phyloP scores from a whole-genome alignment of 2,329 filamentous ascomycete genomes.

The Leptographium radiaticola region DNA sequence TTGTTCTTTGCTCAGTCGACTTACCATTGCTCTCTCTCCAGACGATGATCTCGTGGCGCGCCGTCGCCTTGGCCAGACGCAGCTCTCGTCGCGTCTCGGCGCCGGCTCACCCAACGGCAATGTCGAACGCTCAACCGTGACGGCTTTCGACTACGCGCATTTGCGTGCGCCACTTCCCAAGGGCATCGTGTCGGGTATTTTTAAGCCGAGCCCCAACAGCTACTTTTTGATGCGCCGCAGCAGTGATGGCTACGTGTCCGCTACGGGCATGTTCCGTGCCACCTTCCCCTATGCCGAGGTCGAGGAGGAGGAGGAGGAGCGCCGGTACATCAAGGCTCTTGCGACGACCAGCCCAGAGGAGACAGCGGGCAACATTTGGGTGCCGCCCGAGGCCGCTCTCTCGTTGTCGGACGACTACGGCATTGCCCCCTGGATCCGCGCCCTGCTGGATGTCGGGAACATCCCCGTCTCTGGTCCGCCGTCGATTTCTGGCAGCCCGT shows the following conservation, averaged over 20 bases:
- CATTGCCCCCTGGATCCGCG: slow-evolving; percentile 76
- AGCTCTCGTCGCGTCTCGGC: slow-evolving; percentile 70
- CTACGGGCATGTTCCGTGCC: slow-evolving; percentile 87
- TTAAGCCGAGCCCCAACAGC: slow-evolving; percentile 75
- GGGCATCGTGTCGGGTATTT: slow-evolving; percentile 85
- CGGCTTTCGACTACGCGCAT: slow-evolving; percentile 91
- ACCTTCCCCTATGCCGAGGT: slow-evolving; percentile 68
- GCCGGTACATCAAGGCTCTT: slow-evolving; percentile 73
- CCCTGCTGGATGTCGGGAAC: slow-evolving; percentile 78
- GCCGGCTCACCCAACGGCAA: slow-evolving; percentile 58
- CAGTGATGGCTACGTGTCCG: slow-evolving; percentile 71
- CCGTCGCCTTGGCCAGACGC: slow-evolving; percentile 83
- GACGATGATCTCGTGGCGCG: slow-evolving; percentile 66
- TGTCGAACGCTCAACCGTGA: slow-evolving; percentile 59
- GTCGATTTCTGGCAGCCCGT: slow-evolving; percentile 38
- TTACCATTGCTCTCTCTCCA: slow-evolving; percentile 20
- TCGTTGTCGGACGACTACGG: slow-evolving; percentile 75
- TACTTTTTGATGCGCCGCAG: slow-evolving; percentile 96
- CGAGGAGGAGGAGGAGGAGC: slow-evolving; percentile 61
- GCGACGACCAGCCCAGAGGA: slow-evolving; percentile 75
- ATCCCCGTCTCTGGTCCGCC: slow-evolving; percentile 39
- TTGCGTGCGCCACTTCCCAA: slow-evolving; percentile 84
- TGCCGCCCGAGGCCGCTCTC: slow-evolving; percentile 70
- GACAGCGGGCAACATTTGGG: slow-evolving; percentile 94
- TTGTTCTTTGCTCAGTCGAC: not conserved